Evolutionary conservation across 208 protist genomes (phyloP), one percentile per base, ranked within the genome.

Genomic region (Crithidia sp.): DNA sequence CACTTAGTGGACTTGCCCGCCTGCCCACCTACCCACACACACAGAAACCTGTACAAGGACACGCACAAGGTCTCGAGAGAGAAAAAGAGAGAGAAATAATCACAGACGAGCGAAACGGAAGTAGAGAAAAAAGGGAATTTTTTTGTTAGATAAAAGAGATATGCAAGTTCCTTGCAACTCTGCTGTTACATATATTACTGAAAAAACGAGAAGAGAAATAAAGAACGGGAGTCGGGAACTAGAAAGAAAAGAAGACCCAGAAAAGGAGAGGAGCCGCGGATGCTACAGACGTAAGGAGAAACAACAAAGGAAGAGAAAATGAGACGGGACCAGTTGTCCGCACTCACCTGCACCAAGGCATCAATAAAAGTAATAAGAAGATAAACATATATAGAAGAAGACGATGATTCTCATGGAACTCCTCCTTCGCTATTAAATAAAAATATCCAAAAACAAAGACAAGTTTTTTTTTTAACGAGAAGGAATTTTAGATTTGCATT

Each of bases 381-480:
- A 67, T 17, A 57, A 40, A 65, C 3, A 73, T 43, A 63, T 39
- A 64, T 3, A 37, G 59, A 53, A 55, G 40, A 19, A 55, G 19
- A 7, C 43, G 56, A 63, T 13, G 39, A 16, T 49, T 59, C 64
- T 45, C 64, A 59, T 68, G 64, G 64, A 68, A 59, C 37, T 12
- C n/a, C 62, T 37, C 62, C 37, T 28, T 5, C 62, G 36, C 37
- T 54, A 28, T 49, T 49, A 14, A 49, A 49, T 7, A 49, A 14
- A 41, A 57, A n/a, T 47, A 71, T 53, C 71, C 28, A 55, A 55
- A 55, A 55, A 55, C 8, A 55, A 55, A 55, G 8, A 14, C 16
- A 16, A 62, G 55, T 41, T 66, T 71, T 70, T 71, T 62, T 49
- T 71, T 40, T 77, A 61, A 9, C 13, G 62, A 45, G 39, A 49